These are phyloP conservation scores for Rhizoclosmatium globosum DNA, from an alignment of 192 early-diverging fungal genomes.

Conservation along the genomic window DNA sequence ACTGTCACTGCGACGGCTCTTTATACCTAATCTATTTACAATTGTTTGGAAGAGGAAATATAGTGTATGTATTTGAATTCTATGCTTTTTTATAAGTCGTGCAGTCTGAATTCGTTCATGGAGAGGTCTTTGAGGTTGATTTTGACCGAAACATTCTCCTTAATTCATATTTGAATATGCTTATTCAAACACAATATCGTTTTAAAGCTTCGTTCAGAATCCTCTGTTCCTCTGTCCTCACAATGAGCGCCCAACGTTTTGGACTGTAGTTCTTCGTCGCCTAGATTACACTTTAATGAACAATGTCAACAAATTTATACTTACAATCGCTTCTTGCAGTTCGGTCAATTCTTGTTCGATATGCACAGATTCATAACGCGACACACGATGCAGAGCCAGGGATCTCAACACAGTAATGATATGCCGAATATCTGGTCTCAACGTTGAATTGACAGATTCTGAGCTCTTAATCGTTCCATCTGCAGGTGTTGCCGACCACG, in stretches of 20 bases:
- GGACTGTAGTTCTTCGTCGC: not conserved
- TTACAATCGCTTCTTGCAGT: not conserved
- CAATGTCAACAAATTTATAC: too few relatives aligned
- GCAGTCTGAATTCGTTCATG: too few relatives aligned
- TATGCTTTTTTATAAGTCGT: too few relatives aligned
- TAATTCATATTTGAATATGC: too few relatives aligned
- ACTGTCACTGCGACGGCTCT: too few relatives aligned
- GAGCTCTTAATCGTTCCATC: not conserved
- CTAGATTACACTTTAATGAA: not conserved
- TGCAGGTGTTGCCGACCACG: constrained; percentile 25
- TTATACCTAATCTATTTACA: too few relatives aligned
- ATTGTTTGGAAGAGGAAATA: too few relatives aligned
- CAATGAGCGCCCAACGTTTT: constrained; percentile 12
- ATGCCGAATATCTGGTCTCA: not conserved
- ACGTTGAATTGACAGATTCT: not conserved
- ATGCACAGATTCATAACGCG: not conserved
- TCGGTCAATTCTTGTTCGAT: not conserved
- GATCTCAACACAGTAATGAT: not conserved
- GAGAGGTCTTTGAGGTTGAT: too few relatives aligned
- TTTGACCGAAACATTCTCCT: too few relatives aligned
- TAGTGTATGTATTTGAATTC: too few relatives aligned
- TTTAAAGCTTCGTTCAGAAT: constrained; percentile 4
- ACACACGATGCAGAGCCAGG: not conserved
- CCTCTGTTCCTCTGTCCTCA: constrained; percentile 16
- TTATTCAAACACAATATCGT: not conserved